These are phyloP conservation scores for Calcarisporium arbuscula DNA, from an alignment of 2,329 filamentous ascomycete species.

Conservation along the genomic window DNA sequence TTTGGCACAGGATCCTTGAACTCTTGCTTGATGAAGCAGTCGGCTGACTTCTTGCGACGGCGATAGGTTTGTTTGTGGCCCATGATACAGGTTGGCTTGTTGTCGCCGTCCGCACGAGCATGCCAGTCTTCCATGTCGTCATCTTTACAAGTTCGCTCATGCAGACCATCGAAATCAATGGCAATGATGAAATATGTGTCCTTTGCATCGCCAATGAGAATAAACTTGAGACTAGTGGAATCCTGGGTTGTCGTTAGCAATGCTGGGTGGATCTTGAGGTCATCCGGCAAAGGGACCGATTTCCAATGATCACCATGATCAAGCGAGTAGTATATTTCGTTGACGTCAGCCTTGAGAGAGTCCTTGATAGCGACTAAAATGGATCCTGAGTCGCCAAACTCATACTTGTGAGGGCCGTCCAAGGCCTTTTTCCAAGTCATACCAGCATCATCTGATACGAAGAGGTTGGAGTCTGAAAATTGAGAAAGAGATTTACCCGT, in stretches of 20 bases:
- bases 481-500: constrained; percentile 66
- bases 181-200: constrained; percentile 60
- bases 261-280: constrained; percentile 61
- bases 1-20: constrained; percentile 72
- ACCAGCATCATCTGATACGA: constrained; percentile 86
- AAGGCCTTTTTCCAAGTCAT: constrained; percentile 72
- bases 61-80: constrained; percentile 85
- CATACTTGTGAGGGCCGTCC: constrained; percentile 85
- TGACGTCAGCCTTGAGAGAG: constrained; percentile 54
- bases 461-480: constrained; percentile 72
- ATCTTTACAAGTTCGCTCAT: constrained; percentile 71
- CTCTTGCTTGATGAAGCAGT: constrained; percentile 82
- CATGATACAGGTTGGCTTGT: constrained; percentile 85
- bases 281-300: constrained; percentile 58
- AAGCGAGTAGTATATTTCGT: constrained; percentile 67
- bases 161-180: constrained; percentile 76
- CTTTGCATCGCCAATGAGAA: constrained; percentile 62
- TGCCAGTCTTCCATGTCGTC: constrained; percentile 84
- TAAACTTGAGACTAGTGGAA: constrained; percentile 86
- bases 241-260: constrained; percentile 84
- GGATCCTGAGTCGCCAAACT: constrained; percentile 90
- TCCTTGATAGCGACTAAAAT: constrained; percentile 79
- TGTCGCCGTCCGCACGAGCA: constrained; percentile 73
- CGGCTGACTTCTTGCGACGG: constrained; percentile 76
- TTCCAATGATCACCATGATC: constrained; percentile 87